Evolutionary conservation across 495 filamentous ascomycete genomes (phyloP).

Genomic region (Penicillium cinerascens): DNA sequence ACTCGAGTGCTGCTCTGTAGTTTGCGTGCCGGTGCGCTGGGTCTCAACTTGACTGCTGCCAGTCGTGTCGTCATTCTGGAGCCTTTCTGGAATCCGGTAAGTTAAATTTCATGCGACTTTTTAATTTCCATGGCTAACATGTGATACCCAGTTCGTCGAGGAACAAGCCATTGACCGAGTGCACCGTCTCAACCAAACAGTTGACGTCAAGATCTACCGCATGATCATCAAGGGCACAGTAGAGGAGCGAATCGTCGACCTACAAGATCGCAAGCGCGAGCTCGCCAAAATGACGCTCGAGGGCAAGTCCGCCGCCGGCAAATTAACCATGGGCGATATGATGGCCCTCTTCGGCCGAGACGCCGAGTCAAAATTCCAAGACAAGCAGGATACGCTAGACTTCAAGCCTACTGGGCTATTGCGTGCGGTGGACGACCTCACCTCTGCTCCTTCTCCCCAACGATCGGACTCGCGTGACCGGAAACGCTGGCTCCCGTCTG

Average conservation of each 20-base stretch:
- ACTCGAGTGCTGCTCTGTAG: conserved; percentile 84
- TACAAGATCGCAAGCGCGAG: conserved; percentile 88
- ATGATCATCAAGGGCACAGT: conserved; percentile 81
- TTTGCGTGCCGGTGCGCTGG: conserved; percentile 87
- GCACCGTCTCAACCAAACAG: conserved; percentile 90
- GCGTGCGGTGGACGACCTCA: conserved; percentile 19
- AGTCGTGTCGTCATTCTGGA: conserved; percentile 92
- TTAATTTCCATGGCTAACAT: neutral
- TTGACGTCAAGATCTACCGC: conserved; percentile 91
- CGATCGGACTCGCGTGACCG: conserved; percentile 28
- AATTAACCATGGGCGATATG: conserved; percentile 91
- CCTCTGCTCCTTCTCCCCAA: neutral
- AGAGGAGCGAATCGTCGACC: conserved; percentile 85
- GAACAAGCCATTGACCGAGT: conserved; percentile 98
- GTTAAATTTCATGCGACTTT: conserved; percentile 22
- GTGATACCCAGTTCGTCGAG: conserved; percentile 69
- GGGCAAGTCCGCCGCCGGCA: conserved; percentile 69
- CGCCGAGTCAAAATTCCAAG: conserved; percentile 50
- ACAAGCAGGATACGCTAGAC: conserved; percentile 30
- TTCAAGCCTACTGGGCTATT: conserved; percentile 29
- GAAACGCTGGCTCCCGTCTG: conserved; percentile 22
- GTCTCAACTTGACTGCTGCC: conserved; percentile 91
- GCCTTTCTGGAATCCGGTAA: conserved; percentile 95
- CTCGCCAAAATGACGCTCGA: conserved; percentile 83
- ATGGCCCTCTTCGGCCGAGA: conserved; percentile 82